phyloP scores from a whole-genome alignment of 805 yeast species.

The Diddensiella transvaalensis region DNA sequence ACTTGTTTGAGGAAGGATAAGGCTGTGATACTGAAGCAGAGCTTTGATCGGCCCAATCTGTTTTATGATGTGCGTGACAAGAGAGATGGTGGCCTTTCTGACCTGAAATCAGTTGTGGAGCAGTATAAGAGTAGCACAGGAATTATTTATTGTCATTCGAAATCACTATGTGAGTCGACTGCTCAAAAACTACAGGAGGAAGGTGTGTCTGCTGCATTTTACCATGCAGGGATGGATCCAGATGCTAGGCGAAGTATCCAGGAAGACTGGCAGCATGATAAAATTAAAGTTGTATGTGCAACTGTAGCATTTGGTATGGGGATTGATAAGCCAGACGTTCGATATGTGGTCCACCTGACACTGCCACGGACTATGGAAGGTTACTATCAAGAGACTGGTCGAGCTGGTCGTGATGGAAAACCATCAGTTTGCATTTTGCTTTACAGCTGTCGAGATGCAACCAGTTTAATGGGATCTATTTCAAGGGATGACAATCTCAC shows the following conservation, averaged over 20 bases:
- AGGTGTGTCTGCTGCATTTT: conserved; percentile 67
- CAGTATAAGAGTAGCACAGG: conserved; percentile 61
- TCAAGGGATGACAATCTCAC: conserved; percentile 69
- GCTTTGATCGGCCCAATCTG: conserved; percentile 86
- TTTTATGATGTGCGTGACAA: conserved; percentile 75
- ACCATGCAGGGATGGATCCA: conserved; percentile 93
- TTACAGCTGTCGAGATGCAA: conserved; percentile 76
- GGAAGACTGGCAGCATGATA: conserved; percentile 71
- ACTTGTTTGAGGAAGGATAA: conserved; percentile 63
- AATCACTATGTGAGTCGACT: conserved; percentile 80
- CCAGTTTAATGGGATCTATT: conserved; percentile 71
- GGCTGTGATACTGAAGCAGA: conserved; percentile 67
- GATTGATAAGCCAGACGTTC: conserved; percentile 91
- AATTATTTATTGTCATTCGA: conserved; percentile 90
- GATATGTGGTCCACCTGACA: conserved; percentile 85
- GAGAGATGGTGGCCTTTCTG: conserved; percentile 41
- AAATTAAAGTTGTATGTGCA: conserved; percentile 81
- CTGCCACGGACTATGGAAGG: conserved; percentile 91
- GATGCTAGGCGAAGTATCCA: conserved; percentile 74
- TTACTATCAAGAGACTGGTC: conserved; percentile 95
- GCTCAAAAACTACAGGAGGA: conserved; percentile 52
- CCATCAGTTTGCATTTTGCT: conserved; percentile 79
- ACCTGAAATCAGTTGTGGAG: conserved; percentile 55
- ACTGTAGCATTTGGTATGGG: conserved; percentile 99
- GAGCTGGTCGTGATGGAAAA: conserved; percentile 96